A percentile compares a stretch with the other conserved stretches of the same genome.
Conservation (phyloP, 208 protist species). For the Vickermania ingenoplastis region DNA sequence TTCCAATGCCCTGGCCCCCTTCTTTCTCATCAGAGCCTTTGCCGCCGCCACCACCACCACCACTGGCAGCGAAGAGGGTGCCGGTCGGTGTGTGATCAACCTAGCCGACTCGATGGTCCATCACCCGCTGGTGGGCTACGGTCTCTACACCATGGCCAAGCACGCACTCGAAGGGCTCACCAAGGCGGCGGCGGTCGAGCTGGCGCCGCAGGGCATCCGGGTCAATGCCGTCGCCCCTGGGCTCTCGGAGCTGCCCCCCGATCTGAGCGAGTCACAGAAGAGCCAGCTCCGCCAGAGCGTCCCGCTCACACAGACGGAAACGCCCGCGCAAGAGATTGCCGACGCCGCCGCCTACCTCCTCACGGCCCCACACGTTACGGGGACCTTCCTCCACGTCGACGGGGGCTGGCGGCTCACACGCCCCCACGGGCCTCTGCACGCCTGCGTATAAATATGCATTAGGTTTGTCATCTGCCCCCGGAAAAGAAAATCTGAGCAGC, state of each 20-base stretch:
- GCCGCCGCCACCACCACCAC: conserved; percentile 15
- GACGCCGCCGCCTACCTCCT: conserved; percentile 50
- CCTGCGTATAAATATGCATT: neutral
- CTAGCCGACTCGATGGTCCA: conserved; percentile 59
- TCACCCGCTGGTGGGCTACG: conserved; percentile 45
- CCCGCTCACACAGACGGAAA: conserved; percentile 50
- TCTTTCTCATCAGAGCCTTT: conserved; percentile 48
- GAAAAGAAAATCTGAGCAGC: no score
- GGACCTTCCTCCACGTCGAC: conserved; percentile 54
- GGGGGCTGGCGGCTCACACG: conserved; percentile 59
- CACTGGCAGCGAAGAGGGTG: conserved; percentile 8
- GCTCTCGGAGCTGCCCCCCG: conserved; percentile 30
- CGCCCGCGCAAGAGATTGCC: conserved; percentile 36
- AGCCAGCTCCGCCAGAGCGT: conserved; percentile 37
- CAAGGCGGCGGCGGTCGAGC: conserved; percentile 53
- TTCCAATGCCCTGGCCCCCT: conserved; percentile 65
- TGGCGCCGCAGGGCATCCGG: conserved; percentile 45
- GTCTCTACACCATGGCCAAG: conserved; percentile 74
- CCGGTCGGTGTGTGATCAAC: conserved; percentile 37
- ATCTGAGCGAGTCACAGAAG: conserved; percentile 22
- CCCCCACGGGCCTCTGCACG: conserved; percentile 8
- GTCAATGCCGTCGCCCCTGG: conserved; percentile 68
- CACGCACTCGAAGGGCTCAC: conserved; percentile 57
- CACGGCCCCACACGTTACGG: conserved; percentile 56
- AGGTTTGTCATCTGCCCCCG: no score